Base-by-base conservation (phyloP, 345 rosid genomes). In the Eucalyptus leucophloia region DNA sequence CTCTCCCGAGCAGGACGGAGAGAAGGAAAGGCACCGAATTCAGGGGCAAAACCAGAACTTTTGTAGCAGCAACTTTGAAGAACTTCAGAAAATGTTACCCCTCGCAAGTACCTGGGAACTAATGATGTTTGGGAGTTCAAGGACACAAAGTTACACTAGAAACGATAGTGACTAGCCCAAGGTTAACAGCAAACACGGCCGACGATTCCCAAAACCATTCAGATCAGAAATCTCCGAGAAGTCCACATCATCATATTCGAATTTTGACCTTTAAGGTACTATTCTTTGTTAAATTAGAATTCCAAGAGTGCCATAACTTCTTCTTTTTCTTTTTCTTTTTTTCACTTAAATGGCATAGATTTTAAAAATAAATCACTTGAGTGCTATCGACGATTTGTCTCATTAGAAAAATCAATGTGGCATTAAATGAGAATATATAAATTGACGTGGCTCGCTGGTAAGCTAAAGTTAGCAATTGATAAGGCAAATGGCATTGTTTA, bases 391-490 rank as follows among this genome's bases (percentile, higher is more conserved):
- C 3, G 17, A 62, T 62, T 62, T 62, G 8, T 30, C 17, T 62
- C 8, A 30, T 14, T 8, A 7, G 8, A 62, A 30, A 62, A 28
- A 13, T 15, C 72, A 14, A 14, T 62, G 2, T 62, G 72, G 9
- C 67, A 30, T 62, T 62, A 30, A 13, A 30, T 26, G n/a, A 62
- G 72, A 62, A 62, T 30, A 30, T 28, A 28, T 30, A 62, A 62
- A 4, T 16, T 15, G 18, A 30, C 1, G 5, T 30, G 34, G 34
- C 18, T 62, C 3, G 3, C 37, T n/a, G 0, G 34, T 30, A 30
- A 62, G 34, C 16, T 62, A 13, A 62, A 62, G 18, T 30, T 15
- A 62, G 18, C 9, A 30, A 62, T 62, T 62, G 19, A 62, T 14
- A 62, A 62, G 72, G 72, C 18, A 62, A 30, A 62, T n/a, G 8